Percentiles rank a stretch among this genome's conserved stretches.
phyloP scores from a whole-genome alignment of 768 basidiomycete species.

The Russula brevipes region DNA sequence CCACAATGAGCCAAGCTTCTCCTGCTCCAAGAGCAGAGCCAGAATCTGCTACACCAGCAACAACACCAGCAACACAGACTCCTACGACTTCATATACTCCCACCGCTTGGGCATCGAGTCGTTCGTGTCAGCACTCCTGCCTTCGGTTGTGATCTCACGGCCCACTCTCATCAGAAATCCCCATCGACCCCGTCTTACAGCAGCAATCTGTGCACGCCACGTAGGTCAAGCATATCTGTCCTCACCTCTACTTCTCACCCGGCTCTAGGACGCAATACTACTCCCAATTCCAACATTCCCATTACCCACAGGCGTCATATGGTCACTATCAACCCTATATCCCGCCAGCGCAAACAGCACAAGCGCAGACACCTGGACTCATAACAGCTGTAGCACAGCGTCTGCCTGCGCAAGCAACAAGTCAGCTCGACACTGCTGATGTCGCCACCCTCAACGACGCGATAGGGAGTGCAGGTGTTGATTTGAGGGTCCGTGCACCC shows the following conservation, averaged over 20 bases:
- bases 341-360: constrained; percentile 25
- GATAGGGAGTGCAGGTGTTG: constrained; percentile 80
- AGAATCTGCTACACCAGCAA: constrained; percentile 9
- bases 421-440: constrained; percentile 54
- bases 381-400: constrained; percentile 10
- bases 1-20: constrained; percentile 17
- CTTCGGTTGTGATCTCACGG: neutral
- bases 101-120: constrained; percentile 14
- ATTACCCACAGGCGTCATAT: constrained; percentile 29
- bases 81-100: constrained; percentile 18
- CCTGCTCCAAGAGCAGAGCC: constrained; percentile 16
- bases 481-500: constrained; percentile 55
- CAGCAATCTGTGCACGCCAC: constrained; percentile 25
- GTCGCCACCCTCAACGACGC: constrained; percentile 80
- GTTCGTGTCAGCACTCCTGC: constrained; percentile 8
- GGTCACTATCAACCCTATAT: constrained; percentile 32
- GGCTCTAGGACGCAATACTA: constrained; percentile 22
- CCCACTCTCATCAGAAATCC: constrained; percentile 21
- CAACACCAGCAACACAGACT: constrained; percentile 14
- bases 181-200: constrained; percentile 26
- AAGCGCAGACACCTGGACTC: constrained; percentile 27
- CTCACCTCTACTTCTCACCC: constrained; percentile 7
- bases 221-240: constrained; percentile 9
- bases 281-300: constrained; percentile 25
- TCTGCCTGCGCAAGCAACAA: constrained; percentile 10